A percentile compares a stretch with the other conserved stretches of the same genome.
Conservation (phyloP, 495 filamentous ascomycete genomes). For the Xylaria flabelliformis region DNA sequence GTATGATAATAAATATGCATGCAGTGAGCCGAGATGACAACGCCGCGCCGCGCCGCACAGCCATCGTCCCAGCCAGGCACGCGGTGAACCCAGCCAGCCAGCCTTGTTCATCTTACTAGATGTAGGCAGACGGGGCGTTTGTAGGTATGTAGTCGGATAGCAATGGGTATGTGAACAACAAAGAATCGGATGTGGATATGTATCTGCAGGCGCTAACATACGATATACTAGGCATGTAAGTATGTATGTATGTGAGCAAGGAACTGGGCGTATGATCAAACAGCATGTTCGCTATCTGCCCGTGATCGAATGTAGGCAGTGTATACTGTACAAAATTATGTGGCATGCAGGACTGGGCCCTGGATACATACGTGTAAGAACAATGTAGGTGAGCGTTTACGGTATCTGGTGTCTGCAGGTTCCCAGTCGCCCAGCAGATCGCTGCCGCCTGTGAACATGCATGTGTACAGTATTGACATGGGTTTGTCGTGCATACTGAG, state of each 20-base stretch:
- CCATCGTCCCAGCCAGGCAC: constrained; percentile 15
- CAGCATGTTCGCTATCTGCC: background rate
- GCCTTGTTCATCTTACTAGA: constrained; percentile 16
- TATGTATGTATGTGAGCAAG: background rate
- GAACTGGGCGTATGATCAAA: constrained; percentile 5
- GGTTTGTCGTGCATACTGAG: constrained; percentile 16
- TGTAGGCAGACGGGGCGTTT: background rate
- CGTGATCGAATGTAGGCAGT: background rate
- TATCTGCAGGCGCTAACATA: constrained; percentile 16
- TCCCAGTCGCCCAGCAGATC: constrained; percentile 26
- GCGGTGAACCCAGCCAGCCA: background rate
- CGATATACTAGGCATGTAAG: constrained; percentile 2
- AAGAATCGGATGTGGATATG: constrained; percentile 2
- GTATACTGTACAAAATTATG: background rate
- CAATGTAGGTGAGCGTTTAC: constrained; percentile 30
- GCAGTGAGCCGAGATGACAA: constrained; percentile 24
- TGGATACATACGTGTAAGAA: background rate
- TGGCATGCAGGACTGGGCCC: constrained; percentile 13
- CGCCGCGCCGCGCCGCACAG: constrained; percentile 13
- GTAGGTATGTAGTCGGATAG: background rate
- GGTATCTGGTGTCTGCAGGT: constrained; percentile 17
- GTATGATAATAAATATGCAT: constrained; percentile 17
- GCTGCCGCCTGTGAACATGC: constrained; percentile 26
- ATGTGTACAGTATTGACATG: constrained; percentile 12
- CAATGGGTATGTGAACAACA: background rate